Evolutionary conservation across 139 green algal genomes (phyloP), one percentile per base, ranked within the genome.

Genomic region (Pseudopediastrum boryanum): DNA sequence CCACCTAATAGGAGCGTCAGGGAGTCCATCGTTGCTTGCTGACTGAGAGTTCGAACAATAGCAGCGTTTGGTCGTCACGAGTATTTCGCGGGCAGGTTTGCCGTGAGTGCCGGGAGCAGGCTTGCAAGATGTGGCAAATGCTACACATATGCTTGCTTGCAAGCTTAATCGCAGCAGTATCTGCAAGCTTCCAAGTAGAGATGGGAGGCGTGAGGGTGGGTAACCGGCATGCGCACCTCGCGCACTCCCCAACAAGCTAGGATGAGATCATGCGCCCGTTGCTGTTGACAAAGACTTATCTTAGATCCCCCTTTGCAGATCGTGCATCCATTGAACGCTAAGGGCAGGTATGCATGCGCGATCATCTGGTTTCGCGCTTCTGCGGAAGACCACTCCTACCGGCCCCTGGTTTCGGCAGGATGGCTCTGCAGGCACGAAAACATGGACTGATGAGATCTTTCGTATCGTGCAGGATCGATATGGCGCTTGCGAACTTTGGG

Each of bases 401-500:
- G n/a, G n/a, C 48, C 48, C 48, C 48, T 19, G 19, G 16, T 16
- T 16, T 58, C 16, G 48, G 48, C 48, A 16, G 48, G 16, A 16
- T 58, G 16, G 54, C 10, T 13, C 7, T 13, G 54, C 54, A 13
- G 48, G 16, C 16, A 19, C 16, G 48, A 16, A 58, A 58, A 16
- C 48, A 58, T 16, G 48, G 16, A 27, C 16, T 58, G 48, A 64
- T 27, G 5, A 64, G 7, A 25, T 8, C 7, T 13, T 6, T 61
- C 36, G 1, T 36, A 46, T 50, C 43, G 7, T 74, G 74, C 76
- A 82, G 76, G 39, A 41, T 94, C 36, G 73, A 90, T 12, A 79
- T 89, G 78, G 82, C 86, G 1, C 77, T 96, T 52, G 91, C 88
- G 12, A 91, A 96, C 71, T 96, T 96, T 75, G 92, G 92, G 10